A percentile compares a stretch with the other conserved stretches of the same genome.
Conservation (phyloP, 306 rosid species). For the Sphenostylis stenocarpa region DNA sequence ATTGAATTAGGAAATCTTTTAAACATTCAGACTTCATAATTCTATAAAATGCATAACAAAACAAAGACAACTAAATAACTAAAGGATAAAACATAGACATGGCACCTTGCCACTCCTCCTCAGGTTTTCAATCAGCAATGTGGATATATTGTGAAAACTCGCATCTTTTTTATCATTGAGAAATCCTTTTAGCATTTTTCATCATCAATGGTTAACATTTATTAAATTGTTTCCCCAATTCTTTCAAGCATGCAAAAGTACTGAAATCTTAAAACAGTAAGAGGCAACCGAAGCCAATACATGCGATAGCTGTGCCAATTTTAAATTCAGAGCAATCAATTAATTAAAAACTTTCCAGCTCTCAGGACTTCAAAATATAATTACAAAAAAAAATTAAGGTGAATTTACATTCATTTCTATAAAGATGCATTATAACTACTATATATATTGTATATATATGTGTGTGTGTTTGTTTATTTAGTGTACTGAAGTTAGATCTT, state of each 20-base stretch:
- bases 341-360: neutral
- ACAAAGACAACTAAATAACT: slow-evolving; percentile 2
- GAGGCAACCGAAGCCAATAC: neutral
- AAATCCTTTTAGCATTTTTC: neutral
- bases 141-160: neutral
- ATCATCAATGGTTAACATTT: neutral
- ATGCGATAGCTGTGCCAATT: neutral
- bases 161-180: neutral
- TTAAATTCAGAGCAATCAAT: neutral
- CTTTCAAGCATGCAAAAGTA: neutral
- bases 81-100: neutral
- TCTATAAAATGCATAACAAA: neutral
- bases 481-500: neutral
- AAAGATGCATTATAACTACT: neutral
- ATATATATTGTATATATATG: too few species aligned
- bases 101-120: neutral
- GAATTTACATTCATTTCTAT: neutral
- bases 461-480: neutral
- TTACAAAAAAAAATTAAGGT: neutral
- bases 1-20: neutral
- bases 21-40: neutral
- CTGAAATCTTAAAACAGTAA: neutral
- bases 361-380: neutral
- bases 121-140: neutral
- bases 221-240: neutral